Evolutionary conservation across 805 yeast genomes (phyloP), one percentile per base, ranked within the genome.

Genomic region (Starmerella sirachaensis): DNA sequence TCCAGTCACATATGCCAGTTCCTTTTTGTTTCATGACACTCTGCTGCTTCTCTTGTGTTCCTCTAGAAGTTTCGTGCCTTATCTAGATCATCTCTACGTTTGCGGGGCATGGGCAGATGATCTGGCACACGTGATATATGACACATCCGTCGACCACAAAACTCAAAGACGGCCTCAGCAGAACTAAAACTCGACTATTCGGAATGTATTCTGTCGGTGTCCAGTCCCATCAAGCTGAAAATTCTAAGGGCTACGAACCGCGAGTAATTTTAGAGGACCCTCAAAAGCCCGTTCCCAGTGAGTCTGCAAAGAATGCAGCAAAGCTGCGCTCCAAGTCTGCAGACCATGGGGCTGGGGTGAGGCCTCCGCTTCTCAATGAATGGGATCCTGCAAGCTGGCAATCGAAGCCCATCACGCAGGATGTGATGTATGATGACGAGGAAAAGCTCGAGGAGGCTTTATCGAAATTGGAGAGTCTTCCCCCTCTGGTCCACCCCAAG

Each of bases 311-410:
- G 14, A 40, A 51, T 8, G 64, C 66, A 1, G 66, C 66, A 9
- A 56, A 54, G 35, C 49, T 62, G 17, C 52, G 66, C n/a, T 48
- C 64, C n/a, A 46, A 49, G 34, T 58, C 64, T 13, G 43, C 47
- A 18, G 60, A 52, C 19, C 23, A 42, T 2, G 48, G 42, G 19
- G 18, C 23, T 4, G 17, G 19, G 14, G 23, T 13, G 22, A 41
- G 45, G 14, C 53, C 46, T 20, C 36, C 29, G 21, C 36, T 37
- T 29, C 31, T 33, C 23, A 26, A 28, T 13, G 48, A 46, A 28
- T 63, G 68, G 68, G 49, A 54, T 29, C 65, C 63, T 9, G 53
- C 64, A 4, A 56, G 65, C 34, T 63, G 68, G 68, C 68, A 63
- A 37, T 38, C 50, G 3, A 59, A 59, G 47, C 68, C 68, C 6